Evolutionary conservation across 225 moss, liverwort and hornwort genomes (phyloP).

Genomic region (Pseudisothecium myosuroides): DNA sequence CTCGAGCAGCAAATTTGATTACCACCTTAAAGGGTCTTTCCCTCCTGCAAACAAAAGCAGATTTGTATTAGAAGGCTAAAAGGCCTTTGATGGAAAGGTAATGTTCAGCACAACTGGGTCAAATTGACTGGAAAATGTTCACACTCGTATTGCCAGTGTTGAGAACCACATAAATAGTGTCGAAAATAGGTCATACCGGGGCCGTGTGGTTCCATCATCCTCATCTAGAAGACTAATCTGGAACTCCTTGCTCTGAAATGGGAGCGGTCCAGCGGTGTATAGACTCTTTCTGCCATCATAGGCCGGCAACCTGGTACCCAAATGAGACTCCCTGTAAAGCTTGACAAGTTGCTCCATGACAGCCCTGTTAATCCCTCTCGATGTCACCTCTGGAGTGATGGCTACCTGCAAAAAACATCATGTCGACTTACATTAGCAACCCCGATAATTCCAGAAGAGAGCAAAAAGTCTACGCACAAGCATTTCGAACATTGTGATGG

Average conservation of each 20-base stretch:
- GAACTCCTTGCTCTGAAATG: slow-evolving; percentile 79
- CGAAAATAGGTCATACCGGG: slow-evolving; percentile 23
- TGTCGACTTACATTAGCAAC: no score
- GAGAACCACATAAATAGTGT: neutral
- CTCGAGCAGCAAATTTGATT: slow-evolving; percentile 88
- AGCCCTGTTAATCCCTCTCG: slow-evolving; percentile 88
- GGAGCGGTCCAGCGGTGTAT: slow-evolving; percentile 86
- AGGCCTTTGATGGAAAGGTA: no score
- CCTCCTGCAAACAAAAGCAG: slow-evolving; percentile 26
- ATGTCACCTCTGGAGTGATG: slow-evolving; percentile 91
- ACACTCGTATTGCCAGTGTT: neutral
- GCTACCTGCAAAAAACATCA: slow-evolving; percentile 48
- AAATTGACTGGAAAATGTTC: neutral
- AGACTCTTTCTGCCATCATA: slow-evolving; percentile 94
- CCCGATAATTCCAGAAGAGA: neutral
- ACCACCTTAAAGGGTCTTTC: slow-evolving; percentile 87
- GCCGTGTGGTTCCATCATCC: slow-evolving; percentile 65
- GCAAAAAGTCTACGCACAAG: no score
- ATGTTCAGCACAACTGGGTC: neutral
- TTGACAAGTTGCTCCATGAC: slow-evolving; percentile 90
- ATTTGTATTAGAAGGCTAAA: neutral
- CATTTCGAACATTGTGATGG: neutral
- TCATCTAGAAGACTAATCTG: slow-evolving; percentile 82
- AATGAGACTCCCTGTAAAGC: slow-evolving; percentile 55
- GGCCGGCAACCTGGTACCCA: slow-evolving; percentile 74